Evolutionary conservation across 352 stramenopile species (phyloP), one percentile per base, ranked within the genome.

Genomic region (Phytopythium boreale): DNA sequence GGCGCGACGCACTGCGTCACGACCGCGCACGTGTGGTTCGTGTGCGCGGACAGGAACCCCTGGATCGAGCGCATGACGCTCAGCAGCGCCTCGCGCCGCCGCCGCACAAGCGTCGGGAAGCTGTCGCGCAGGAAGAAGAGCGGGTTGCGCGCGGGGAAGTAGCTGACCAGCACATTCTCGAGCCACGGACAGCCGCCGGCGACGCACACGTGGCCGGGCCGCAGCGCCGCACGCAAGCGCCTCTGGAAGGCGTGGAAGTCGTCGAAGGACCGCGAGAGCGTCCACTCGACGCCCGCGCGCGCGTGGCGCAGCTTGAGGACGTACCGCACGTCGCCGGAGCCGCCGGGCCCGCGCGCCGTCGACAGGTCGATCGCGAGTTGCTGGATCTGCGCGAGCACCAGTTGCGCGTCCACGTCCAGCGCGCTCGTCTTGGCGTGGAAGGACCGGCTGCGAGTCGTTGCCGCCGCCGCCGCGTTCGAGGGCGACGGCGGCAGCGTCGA

Each of bases 161-260:
- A 72, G 52, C 59, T 72, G 22, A 50, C 52, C 22, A 85, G 27
- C 29, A 79, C 80, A 44, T 63, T 76, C 55, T 85, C 70, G 24
- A 84, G 74, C 73, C 75, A 87, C 41, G 74, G 75, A 63, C 78
- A 87, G 27, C 61, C 65, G 20, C 59, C 64, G 20, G 69, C 78
- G 27, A 62, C 61, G 51, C 78, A 87, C 22, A 71, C 76, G 63
- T 87, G 78, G 31, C 78, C 78, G 56, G 80, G 78, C 31, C 73
- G 71, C 27, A 87, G 63, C n/a, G 62, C 71, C 2, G 29, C 26
- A 0, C 75, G 44, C 20, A 74, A 12, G 1, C 49, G 39, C 14
- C 61, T 56, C 31, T 76, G 69, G 27, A 84, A 69, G 20, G 26
- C 44, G 14, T 67, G 57, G 66, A 81, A 87, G 59, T 87, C 78